Conservation (phyloP, 495 filamentous ascomycete species). For the Lophiostoma macrostomum region DNA sequence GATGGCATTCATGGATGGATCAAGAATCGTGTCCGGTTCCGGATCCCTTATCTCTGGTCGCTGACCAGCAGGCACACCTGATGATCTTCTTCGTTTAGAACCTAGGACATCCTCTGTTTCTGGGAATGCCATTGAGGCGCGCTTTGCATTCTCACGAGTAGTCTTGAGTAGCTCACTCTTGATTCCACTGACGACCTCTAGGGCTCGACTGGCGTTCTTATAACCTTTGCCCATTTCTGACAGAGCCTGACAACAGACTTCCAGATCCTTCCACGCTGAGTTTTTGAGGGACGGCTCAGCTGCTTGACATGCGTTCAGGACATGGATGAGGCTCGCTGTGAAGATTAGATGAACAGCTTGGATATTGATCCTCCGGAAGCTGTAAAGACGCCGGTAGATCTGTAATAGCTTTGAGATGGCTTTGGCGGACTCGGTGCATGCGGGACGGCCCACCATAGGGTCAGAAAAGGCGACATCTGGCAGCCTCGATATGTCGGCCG, state of each 20-base stretch:
- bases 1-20: too few relatives aligned
- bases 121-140: background rate
- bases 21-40: too few relatives aligned
- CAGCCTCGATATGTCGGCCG: background rate
- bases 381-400: background rate
- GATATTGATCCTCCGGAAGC: background rate
- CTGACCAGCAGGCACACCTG: too few relatives aligned
- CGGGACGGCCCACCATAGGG: background rate
- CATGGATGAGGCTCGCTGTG: background rate
- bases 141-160: background rate
- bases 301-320: background rate
- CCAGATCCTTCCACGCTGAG: background rate
- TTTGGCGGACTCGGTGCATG: background rate
- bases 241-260: conserved; percentile 23
- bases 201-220: conserved; percentile 22
- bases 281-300: conserved; percentile 8
- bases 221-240: conserved; percentile 25
- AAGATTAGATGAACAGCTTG: background rate
- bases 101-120: background rate
- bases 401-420: background rate
- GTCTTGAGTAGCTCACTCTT: conserved; percentile 4
- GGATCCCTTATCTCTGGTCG: too few relatives aligned
- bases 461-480: background rate
- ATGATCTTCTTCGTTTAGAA: background rate
- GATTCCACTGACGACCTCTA: conserved; percentile 25